These are phyloP conservation scores for Paramecium tetraurelia DNA, from an alignment of 73 alveolate species.

Conservation along the genomic window DNA sequence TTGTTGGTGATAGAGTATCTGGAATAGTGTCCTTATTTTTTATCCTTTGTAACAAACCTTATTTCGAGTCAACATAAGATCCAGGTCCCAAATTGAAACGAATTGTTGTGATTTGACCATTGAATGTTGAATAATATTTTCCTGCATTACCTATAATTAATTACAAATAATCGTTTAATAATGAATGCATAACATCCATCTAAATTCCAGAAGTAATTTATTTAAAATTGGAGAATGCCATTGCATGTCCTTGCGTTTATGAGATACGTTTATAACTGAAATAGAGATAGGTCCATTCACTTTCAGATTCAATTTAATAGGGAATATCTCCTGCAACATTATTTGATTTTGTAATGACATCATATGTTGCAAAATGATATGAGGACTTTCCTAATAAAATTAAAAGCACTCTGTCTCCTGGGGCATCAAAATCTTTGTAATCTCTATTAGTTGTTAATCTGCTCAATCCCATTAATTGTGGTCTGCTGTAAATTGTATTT, in stretches of 20 bases:
- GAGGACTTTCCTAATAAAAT: neutral
- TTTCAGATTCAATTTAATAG: neutral
- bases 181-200: constrained; percentile 8
- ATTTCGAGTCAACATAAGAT: neutral
- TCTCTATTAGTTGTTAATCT: constrained; percentile 13
- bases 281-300: constrained; percentile 38
- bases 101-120: constrained; percentile 7
- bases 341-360: neutral
- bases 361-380: constrained; percentile 26
- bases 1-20: neutral
- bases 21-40: constrained; percentile 23
- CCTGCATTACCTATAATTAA: constrained; percentile 35
- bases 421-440: neutral
- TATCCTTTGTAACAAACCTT: neutral
- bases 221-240: neutral
- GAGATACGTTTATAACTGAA: constrained; percentile 28
- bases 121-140: constrained; percentile 29
- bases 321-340: constrained; percentile 37
- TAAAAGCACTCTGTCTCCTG: constrained; percentile 53
- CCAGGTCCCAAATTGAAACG: constrained; percentile 37
- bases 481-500: neutral
- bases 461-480: neutral
- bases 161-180: neutral
- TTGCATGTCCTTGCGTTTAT: neutral
- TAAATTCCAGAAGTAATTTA: constrained; percentile 1